Conservation (phyloP, 805 yeast species). For the Spathaspora girioi region DNA sequence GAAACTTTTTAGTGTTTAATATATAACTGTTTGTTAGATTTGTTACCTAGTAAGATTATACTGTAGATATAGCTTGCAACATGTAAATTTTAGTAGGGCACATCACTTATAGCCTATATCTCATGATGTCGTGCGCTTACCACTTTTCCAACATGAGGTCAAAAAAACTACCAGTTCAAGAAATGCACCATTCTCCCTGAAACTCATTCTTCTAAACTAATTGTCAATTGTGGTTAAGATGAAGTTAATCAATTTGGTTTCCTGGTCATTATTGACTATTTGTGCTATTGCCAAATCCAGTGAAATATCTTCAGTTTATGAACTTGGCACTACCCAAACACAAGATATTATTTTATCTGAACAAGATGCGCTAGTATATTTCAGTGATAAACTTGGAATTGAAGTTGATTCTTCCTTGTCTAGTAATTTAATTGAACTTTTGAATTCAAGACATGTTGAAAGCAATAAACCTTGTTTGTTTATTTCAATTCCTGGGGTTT, state of each 20-base stretch:
- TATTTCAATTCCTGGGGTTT: conserved; percentile 1
- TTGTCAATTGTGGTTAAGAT: background rate
- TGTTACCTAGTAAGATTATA: too few species aligned
- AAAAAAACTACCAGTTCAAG: too few species aligned
- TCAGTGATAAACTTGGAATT: conserved; percentile 44
- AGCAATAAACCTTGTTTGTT: conserved; percentile 2
- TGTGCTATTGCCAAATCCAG: background rate
- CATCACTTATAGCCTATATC: too few species aligned
- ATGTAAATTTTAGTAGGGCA: too few species aligned
- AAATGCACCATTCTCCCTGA: background rate
- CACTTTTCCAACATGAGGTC: too few species aligned
- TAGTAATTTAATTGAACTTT: conserved; percentile 17
- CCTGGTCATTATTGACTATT: conserved; percentile 2
- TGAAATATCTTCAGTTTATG: background rate
- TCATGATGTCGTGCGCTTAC: too few species aligned
- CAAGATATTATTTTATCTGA: background rate
- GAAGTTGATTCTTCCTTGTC: too few species aligned
- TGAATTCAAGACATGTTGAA: conserved; percentile 13
- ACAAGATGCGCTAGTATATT: conserved; percentile 35
- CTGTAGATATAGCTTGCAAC: too few species aligned
- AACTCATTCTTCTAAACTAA: background rate
- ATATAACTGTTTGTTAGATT: background rate
- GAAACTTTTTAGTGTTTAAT: conserved; percentile 20
- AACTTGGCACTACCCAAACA: background rate
- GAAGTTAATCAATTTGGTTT: conserved; percentile 5